Evolutionary conservation across 1,139 yeast species (phyloP).

Genomic region (Sugiyamaella paludigena): DNA sequence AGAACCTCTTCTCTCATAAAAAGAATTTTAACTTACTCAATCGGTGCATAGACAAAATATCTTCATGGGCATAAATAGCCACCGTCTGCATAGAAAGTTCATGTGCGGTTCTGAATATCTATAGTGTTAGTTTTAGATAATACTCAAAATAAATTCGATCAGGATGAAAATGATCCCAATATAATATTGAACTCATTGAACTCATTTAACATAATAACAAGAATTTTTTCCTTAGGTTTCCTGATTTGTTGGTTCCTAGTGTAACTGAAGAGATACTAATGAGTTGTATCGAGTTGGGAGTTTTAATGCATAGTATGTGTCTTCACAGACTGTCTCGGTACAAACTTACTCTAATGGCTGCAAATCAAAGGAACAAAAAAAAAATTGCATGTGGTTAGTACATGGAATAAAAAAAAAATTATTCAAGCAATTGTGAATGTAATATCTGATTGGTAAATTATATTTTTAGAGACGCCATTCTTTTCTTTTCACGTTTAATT

Average conservation of each 20-base stretch:
- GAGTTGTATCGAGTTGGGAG: no score
- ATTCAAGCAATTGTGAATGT: neutral
- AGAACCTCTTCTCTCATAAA: neutral
- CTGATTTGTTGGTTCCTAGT: no score
- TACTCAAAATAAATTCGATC: no score
- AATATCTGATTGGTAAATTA: neutral
- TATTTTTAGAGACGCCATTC: neutral
- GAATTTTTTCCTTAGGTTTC: neutral
- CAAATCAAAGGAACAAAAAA: constrained; percentile 8
- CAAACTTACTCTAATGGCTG: constrained; percentile 28
- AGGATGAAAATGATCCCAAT: neutral
- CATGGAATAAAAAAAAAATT: neutral
- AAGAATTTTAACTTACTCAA: constrained; percentile 48
- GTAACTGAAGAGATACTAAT: no score
- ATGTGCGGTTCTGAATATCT: constrained; percentile 92
- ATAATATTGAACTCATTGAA: no score
- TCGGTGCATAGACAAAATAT: constrained; percentile 91
- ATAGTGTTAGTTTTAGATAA: neutral
- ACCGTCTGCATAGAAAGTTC: constrained; percentile 97
- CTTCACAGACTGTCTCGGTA: neutral
- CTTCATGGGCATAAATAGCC: constrained; percentile 96
- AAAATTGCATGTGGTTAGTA: constrained; percentile 4
- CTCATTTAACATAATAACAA: neutral
- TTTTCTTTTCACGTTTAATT: no score
- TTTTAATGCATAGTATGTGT: neutral